phyloP scores from a whole-genome alignment of 2,329 filamentous ascomycete species.

The Paradendryphiella salina region DNA sequence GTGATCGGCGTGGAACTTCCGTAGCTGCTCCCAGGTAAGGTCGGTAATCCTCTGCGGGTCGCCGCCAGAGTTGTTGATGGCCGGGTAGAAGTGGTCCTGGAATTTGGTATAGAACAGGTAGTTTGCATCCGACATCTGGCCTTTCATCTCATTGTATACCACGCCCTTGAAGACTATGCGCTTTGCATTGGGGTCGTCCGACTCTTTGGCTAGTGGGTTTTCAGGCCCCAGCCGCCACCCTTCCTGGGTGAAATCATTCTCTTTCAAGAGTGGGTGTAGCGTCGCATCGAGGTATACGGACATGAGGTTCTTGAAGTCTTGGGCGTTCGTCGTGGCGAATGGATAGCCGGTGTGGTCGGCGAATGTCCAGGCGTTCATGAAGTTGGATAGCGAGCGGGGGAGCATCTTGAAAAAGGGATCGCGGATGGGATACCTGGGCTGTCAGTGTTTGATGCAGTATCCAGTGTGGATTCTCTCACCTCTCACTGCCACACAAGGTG shows the following conservation, averaged over 20 bases:
- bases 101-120: slow-evolving; percentile 96
- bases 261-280: slow-evolving; percentile 82
- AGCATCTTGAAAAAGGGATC: slow-evolving; percentile 99
- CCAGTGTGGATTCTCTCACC: slow-evolving; percentile 57
- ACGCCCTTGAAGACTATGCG: slow-evolving; percentile 93
- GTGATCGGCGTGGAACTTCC: slow-evolving; percentile 84
- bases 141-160: slow-evolving; percentile 99
- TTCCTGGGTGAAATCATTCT: slow-evolving; percentile 92
- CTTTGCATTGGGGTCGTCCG: slow-evolving; percentile 58
- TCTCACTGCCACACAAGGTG: slow-evolving; percentile 91
- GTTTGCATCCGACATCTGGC: slow-evolving; percentile 95
- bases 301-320: slow-evolving; percentile 95
- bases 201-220: slow-evolving; percentile 64
- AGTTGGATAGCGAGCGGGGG: slow-evolving; percentile 95
- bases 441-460: slow-evolving; percentile 10
- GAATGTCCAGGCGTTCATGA: slow-evolving; percentile 99
- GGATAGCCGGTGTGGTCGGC: slow-evolving; percentile 97
- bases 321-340: slow-evolving; percentile 92
- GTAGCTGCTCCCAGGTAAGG: slow-evolving; percentile 86
- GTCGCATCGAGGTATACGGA: slow-evolving; percentile 97
- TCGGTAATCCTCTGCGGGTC: slow-evolving; percentile 97
- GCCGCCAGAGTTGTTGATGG: slow-evolving; percentile 94
- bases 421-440: slow-evolving; percentile 81
- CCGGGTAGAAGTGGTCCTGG: slow-evolving; percentile 90
- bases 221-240: slow-evolving; percentile 96